Base-by-base conservation (phyloP, 2,329 filamentous ascomycete genomes). In the Colletotrichum liaoningense region DNA sequence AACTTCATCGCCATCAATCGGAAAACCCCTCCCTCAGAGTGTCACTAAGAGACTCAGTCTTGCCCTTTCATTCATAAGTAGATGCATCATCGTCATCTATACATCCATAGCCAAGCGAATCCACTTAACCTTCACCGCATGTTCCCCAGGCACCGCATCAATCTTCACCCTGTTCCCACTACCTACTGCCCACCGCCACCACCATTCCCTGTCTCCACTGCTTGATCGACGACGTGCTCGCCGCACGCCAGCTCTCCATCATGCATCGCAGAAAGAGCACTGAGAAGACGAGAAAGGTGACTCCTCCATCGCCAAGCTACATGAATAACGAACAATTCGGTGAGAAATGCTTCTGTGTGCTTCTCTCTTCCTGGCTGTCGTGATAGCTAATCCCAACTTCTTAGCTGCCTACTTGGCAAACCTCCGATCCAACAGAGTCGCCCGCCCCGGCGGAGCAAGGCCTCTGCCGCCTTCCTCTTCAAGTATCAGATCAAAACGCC, bases 281-380 rank as follows among this genome's bases (percentile, higher is more conserved):
- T 73, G 81, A 83, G 71, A 80, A 80, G 76, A 81, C 85, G 65
- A 85, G 87, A 74, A 91, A 90, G 83, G 87, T 88, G 78, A 88
- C 89, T 76, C 88, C 91, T 73, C 90, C 91, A 66, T 89, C 90
- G 63, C 87, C 90, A 42, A 86, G 87, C 28, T 92, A 92, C 82
- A 93, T 93, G 91, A 87, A 86, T 72, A 91, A 88, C 80, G 90
- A 92, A 64, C 90, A 93, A 80, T 92, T 93, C 78, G 90, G 91
- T 92, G 85, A 79, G 86, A 67, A 70, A 67, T 54, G 67, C 54
- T 74, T 67, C 64, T 55, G 42, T 59, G 33, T 49, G 35, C 67
- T 54, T 70, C 60, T 33, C 49, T 52, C 7, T 28, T 66, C 35
- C 28, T 33, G 16, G 49, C 19, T 35, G 12, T n/a, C 28, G 1